Evolutionary conservation across 305 asterid genomes (phyloP), one percentile per base, ranked within the genome.

Genomic region (Fraxinus nigra): DNA sequence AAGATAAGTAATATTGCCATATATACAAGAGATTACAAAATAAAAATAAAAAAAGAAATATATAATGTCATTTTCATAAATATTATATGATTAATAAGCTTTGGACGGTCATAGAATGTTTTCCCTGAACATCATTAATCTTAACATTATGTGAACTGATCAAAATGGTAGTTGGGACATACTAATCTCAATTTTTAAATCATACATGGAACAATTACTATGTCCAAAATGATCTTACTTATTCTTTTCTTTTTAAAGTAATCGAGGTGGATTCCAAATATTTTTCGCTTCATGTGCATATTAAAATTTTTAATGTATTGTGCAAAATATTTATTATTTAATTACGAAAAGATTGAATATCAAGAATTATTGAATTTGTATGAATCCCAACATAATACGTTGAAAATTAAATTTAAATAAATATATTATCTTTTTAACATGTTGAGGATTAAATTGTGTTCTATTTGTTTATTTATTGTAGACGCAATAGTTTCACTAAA

Each of bases 61-160:
- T 63, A 9, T 63, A 8, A 46, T 33, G n/a, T 72, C 28, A 34
- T 51, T 13, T 6, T 35, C 40, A 30, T 0, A 22, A 24, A 24
- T 48, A 63, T 7, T 8, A 24, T 10, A 63, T 8, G 13, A 63
- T 63, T 24, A 10, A 63, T 63, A 63, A 22, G 33, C 40, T 65
- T 78, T 72, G 75, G 76, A 28, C 0, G 72, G 81, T 77, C 77
- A 63, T 20, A 72, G 77, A 28, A 10, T 54, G 63, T 30, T 40
- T 63, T 56, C 56, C 72, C n/a, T 2, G 77, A 4, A 28, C 48
- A 63, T 46, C 16, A 46, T 63, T 46, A 22, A 38, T 35, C 37
- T 75, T 76, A 30, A 76, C 38, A 67, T 22, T 18, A 82, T 75
- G 33, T 7, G 16, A 61, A 24, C 13, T 9, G 72, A 63, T 63